These are phyloP conservation scores for Camellia oleifera DNA, from an alignment of 179 eudicot genomes.

Conservation along the genomic window DNA sequence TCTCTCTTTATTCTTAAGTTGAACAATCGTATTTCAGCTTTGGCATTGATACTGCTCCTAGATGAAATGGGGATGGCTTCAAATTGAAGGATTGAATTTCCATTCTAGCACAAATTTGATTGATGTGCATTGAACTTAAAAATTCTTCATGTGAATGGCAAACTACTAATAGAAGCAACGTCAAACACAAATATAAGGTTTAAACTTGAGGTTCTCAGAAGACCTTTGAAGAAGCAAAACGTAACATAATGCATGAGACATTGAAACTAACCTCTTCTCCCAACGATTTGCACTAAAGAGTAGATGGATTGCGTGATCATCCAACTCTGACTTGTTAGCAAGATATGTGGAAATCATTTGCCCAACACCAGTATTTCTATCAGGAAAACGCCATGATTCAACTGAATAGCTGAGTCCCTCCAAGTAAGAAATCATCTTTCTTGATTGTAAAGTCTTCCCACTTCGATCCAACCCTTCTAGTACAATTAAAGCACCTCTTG, in stretches of 20 bases:
- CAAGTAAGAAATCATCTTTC: conserved; percentile 48
- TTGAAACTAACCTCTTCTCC: conserved; percentile 74
- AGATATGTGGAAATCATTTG: conserved; percentile 85
- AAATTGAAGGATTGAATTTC: no score
- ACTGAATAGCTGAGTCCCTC: conserved; percentile 55
- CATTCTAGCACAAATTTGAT: background rate
- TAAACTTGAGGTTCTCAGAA: background rate
- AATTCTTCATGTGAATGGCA: background rate
- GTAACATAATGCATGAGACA: background rate
- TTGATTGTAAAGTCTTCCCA: conserved; percentile 87
- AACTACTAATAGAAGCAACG: background rate
- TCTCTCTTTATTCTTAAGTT: no score
- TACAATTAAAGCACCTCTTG: conserved; percentile 87
- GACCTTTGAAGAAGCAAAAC: background rate
- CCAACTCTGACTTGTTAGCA: conserved; percentile 69
- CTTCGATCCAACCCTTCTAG: conserved; percentile 93
- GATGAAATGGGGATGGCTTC: no score
- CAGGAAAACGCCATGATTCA: conserved; percentile 91
- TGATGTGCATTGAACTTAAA: background rate
- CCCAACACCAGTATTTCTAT: conserved; percentile 73
- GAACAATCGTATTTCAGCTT: no score
- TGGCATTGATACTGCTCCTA: no score
- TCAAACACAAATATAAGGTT: background rate
- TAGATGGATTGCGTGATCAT: conserved; percentile 77
- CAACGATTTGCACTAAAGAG: conserved; percentile 95